Evolutionary conservation across 257 asterid species (phyloP).

Genomic region (Solanum corneliomulleri): DNA sequence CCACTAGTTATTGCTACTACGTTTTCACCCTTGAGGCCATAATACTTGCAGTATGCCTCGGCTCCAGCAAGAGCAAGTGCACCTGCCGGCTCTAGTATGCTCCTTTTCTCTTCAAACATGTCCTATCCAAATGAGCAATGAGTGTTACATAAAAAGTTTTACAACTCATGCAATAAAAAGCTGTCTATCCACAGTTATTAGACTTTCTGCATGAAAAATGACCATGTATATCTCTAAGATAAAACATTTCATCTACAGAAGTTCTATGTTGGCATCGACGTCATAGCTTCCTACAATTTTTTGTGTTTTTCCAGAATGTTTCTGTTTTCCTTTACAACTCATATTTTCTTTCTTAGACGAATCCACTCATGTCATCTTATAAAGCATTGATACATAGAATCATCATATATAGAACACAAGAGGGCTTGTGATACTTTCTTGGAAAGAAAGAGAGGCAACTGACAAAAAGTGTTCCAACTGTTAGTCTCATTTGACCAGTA

Average conservation of each 20-base stretch:
- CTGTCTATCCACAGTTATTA: background rate
- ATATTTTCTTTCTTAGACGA: background rate
- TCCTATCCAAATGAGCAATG: slow-evolving; percentile 32
- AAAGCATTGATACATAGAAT: background rate
- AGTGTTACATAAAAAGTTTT: background rate
- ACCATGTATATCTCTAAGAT: background rate
- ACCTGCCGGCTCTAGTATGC: slow-evolving; percentile 95
- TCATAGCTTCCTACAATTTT: background rate
- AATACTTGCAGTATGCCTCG: slow-evolving; percentile 84
- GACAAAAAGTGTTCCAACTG: background rate
- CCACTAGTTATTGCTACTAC: slow-evolving; percentile 91
- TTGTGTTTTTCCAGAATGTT: background rate
- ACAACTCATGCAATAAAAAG: background rate
- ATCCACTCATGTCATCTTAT: background rate
- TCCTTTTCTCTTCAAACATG: slow-evolving; percentile 98
- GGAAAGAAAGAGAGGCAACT: background rate
- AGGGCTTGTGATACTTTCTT: background rate
- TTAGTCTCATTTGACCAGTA: background rate
- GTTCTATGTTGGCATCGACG: background rate
- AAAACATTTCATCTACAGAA: background rate
- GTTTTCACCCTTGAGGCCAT: slow-evolving; percentile 64
- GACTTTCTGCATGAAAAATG: background rate
- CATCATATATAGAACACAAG: background rate
- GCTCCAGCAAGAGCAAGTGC: slow-evolving; percentile 98
- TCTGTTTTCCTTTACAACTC: background rate